These are phyloP conservation scores for Cyberlindnera suaveolens DNA, from an alignment of 805 yeast genomes.

Conservation along the genomic window DNA sequence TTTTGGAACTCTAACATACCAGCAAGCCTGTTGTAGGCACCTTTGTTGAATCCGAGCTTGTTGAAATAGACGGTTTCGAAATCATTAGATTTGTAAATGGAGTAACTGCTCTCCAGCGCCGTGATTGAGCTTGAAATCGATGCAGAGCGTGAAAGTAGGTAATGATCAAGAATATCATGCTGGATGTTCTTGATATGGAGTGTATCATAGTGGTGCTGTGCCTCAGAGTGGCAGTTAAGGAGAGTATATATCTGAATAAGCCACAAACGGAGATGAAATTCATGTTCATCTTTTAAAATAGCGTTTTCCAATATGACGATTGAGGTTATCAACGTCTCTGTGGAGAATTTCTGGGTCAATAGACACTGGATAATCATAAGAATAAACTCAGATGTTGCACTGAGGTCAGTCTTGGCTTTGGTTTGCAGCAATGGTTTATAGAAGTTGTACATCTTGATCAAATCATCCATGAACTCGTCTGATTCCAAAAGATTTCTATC, in stretches of 20 bases:
- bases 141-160: slow-evolving; percentile 42
- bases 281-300: slow-evolving; percentile 52
- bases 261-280: slow-evolving; percentile 69
- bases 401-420: slow-evolving; percentile 61
- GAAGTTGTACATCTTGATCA: slow-evolving; percentile 34
- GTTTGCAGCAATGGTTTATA: slow-evolving; percentile 30
- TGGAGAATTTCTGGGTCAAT: slow-evolving; percentile 18
- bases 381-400: slow-evolving; percentile 60
- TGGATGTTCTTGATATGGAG: slow-evolving; percentile 72
- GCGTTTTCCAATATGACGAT: slow-evolving; percentile 55
- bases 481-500: slow-evolving; percentile 18
- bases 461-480: slow-evolving; percentile 24
- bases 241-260: slow-evolving; percentile 54
- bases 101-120: slow-evolving; percentile 31
- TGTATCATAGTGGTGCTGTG: slow-evolving; percentile 42
- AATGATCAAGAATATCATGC: slow-evolving; percentile 58
- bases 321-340: slow-evolving; percentile 30
- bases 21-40: slow-evolving; percentile 58
- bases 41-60: slow-evolving; percentile 47
- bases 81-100: slow-evolving; percentile 49
- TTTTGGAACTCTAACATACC: slow-evolving; percentile 59
- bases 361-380: slow-evolving; percentile 44
- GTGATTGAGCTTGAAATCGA: slow-evolving; percentile 38
- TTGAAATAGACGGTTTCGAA: slow-evolving; percentile 45
- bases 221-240: slow-evolving; percentile 48